Evolutionary conservation across 179 eudicot genomes (phyloP).

Genomic region (Patellifolia procumbens): DNA sequence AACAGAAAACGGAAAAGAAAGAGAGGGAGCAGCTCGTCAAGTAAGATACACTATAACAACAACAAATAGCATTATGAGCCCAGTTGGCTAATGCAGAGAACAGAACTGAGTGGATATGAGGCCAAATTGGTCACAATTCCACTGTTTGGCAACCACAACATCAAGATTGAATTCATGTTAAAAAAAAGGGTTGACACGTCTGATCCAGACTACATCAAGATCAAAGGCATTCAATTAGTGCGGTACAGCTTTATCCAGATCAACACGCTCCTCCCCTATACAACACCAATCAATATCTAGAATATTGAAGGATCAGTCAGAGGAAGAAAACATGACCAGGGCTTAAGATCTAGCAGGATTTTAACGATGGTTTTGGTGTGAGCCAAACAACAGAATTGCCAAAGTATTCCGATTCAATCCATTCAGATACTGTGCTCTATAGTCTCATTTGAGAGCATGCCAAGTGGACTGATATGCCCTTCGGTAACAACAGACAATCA

Average conservation of each 20-base stretch:
- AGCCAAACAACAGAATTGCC: conserved; percentile 22
- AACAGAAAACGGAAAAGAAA: conserved; percentile 35
- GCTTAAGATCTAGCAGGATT: not conserved
- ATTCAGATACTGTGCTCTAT: conserved; percentile 5
- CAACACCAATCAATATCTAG: not conserved
- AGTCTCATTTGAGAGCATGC: conserved; percentile 3
- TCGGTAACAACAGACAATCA: conserved; percentile 1
- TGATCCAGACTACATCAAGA: not conserved
- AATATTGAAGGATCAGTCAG: not conserved
- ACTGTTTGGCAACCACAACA: conserved; percentile 9
- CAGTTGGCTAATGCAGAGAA: conserved; percentile 18
- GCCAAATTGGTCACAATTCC: conserved; percentile 8
- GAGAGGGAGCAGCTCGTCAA: conserved; percentile 43
- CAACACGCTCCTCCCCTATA: not conserved
- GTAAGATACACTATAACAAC: conserved; percentile 39
- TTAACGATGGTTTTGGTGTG: conserved; percentile 7
- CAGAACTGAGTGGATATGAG: conserved; percentile 13
- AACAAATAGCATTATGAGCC: conserved; percentile 19
- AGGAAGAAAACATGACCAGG: conserved; percentile 6
- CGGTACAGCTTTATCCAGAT: conserved; percentile 1
- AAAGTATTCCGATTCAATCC: conserved; percentile 10
- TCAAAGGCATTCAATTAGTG: not conserved
- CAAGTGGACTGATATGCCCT: conserved; percentile 13
- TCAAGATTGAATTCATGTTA: not conserved
- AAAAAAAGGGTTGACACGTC: not conserved